phyloP scores from a whole-genome alignment of 805 yeast species.

The Komagataella pseudopastoris region DNA sequence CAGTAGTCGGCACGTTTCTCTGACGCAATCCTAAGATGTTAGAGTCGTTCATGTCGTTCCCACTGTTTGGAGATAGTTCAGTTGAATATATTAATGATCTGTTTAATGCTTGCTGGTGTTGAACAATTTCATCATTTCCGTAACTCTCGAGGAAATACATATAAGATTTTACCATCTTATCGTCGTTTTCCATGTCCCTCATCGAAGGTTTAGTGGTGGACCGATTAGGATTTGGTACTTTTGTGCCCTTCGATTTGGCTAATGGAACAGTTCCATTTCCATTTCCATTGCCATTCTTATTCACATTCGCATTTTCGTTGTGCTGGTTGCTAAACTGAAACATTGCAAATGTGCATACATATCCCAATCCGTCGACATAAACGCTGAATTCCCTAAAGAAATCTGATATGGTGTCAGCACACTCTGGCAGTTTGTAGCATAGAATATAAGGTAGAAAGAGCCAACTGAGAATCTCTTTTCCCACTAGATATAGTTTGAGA shows the following conservation, averaged over 20 bases:
- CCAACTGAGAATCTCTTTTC: slow-evolving; percentile 72
- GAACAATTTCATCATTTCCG: slow-evolving; percentile 28
- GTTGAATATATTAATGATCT: not conserved
- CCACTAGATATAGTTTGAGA: slow-evolving; percentile 52
- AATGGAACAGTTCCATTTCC: slow-evolving; percentile 6
- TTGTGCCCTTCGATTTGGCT: not conserved
- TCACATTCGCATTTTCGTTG: slow-evolving; percentile 15
- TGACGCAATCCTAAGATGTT: slow-evolving; percentile 5
- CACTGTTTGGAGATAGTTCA: not conserved
- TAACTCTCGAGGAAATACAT: slow-evolving; percentile 80
- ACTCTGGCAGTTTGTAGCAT: slow-evolving; percentile 68
- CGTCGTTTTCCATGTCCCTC: slow-evolving; percentile 41
- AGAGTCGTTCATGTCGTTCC: slow-evolving; percentile 3
- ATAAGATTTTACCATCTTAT: slow-evolving; percentile 86
- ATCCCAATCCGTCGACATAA: slow-evolving; percentile 89
- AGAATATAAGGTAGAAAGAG: slow-evolving; percentile 80
- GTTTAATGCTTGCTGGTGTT: slow-evolving; percentile 1
- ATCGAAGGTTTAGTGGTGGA: slow-evolving; percentile 3
- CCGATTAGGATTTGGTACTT: slow-evolving; percentile 4
- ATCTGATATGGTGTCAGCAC: slow-evolving; percentile 69
- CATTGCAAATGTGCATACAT: slow-evolving; percentile 90
- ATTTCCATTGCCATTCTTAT: slow-evolving; percentile 11
- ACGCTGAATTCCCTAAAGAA: slow-evolving; percentile 83
- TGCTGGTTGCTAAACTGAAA: slow-evolving; percentile 58
- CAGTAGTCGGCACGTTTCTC: slow-evolving; percentile 10